These are phyloP conservation scores for Suillus cothurnatus DNA, from an alignment of 768 basidiomycete genomes.

Conservation along the genomic window DNA sequence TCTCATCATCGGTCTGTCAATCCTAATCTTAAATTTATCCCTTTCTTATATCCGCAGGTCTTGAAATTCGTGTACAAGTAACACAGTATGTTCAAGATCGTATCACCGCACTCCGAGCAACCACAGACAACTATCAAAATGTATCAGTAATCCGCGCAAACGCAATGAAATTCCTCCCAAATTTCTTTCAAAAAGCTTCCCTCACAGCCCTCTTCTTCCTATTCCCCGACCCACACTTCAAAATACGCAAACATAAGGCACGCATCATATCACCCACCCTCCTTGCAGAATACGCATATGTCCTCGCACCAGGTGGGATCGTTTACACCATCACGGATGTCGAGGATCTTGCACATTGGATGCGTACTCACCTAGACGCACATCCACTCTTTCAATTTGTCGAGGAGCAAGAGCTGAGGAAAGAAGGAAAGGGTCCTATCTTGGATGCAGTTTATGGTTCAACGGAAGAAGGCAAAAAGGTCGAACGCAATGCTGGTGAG, in stretches of 20 bases:
- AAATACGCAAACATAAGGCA: constrained; percentile 96
- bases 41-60: constrained; percentile 50
- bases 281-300: constrained; percentile 95
- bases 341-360: constrained; percentile 92
- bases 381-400: constrained; percentile 89
- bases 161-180: constrained; percentile 98
- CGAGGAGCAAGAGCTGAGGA: constrained; percentile 73
- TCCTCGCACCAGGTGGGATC: constrained; percentile 89
- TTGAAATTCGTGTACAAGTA: constrained; percentile 97
- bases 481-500: constrained; percentile 85
- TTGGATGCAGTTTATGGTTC: constrained; percentile 81
- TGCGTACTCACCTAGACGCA: constrained; percentile 82
- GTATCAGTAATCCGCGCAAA: constrained; percentile 94
- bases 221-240: constrained; percentile 99
- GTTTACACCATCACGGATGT: constrained; percentile 99
- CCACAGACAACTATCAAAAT: constrained; percentile 68
- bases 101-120: constrained; percentile 87
- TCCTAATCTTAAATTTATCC: constrained; percentile 16
- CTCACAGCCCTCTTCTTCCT: constrained; percentile 95
- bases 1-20: constrained; percentile 88
- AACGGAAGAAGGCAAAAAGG: constrained; percentile 98
- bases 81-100: constrained; percentile 95
- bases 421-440: constrained; percentile 72
- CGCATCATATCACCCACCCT: constrained; percentile 98
- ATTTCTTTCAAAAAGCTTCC: constrained; percentile 91